Conservation (phyloP, 169 alveolate species). For the Plasmodium cynomolgi region DNA sequence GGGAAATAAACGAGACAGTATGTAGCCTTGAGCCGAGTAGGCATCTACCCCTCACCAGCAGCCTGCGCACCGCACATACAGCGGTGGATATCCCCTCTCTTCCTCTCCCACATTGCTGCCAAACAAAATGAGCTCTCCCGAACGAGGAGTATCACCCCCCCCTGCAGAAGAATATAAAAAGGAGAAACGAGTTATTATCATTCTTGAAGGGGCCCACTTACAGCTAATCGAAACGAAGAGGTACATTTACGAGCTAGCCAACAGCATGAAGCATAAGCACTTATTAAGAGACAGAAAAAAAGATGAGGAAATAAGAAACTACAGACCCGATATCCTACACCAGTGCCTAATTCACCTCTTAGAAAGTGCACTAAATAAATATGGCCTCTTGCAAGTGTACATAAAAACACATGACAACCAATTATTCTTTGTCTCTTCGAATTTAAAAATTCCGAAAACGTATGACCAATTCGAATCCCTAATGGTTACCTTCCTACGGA, state of each 20-base stretch:
- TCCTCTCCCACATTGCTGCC: background rate
- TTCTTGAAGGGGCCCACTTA: constrained; percentile 65
- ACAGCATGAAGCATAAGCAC: constrained; percentile 31
- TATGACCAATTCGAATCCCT: constrained; percentile 86
- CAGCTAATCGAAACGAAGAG: constrained; percentile 60
- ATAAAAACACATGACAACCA: constrained; percentile 88
- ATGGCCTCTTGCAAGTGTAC: constrained; percentile 84
- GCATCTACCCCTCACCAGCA: background rate
- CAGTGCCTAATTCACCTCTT: constrained; percentile 89
- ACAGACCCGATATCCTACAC: constrained; percentile 91
- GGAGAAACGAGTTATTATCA: constrained; percentile 37
- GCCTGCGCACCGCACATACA: background rate
- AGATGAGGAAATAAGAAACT: constrained; percentile 80
- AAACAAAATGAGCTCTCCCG: background rate
- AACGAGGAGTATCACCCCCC: background rate
- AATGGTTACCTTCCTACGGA: constrained; percentile 85
- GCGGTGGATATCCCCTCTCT: background rate
- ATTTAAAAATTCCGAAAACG: constrained; percentile 89
- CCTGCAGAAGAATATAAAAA: background rate
- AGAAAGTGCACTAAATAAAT: constrained; percentile 88
- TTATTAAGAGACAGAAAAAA: constrained; percentile 5
- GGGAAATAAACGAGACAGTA: background rate
- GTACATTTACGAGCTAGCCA: constrained; percentile 62
- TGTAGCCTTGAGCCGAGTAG: background rate
- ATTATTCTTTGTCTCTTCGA: constrained; percentile 89